Conservation (phyloP, 495 filamentous ascomycete species). For the Podospora didyma region DNA sequence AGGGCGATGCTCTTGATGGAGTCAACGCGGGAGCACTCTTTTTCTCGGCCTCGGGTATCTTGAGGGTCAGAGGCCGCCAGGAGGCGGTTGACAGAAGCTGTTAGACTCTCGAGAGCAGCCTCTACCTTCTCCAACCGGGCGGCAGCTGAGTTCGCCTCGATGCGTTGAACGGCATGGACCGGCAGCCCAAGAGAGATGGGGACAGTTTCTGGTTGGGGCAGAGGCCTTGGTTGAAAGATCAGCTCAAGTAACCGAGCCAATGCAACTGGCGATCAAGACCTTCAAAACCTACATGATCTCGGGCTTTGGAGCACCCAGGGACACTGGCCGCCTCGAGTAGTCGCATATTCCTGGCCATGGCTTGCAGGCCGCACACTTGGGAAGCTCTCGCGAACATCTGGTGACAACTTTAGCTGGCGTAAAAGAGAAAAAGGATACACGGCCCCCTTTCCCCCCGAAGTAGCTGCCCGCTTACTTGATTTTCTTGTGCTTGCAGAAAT, state of each 20-base stretch:
- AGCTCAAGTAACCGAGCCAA: too few relatives aligned
- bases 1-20: too few relatives aligned
- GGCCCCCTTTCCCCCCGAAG: background rate
- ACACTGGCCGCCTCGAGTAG: conserved; percentile 10
- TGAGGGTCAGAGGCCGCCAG: background rate
- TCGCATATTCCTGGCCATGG: conserved; percentile 20
- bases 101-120: background rate
- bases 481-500: conserved; percentile 22
- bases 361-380: conserved; percentile 21
- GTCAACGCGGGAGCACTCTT: too few relatives aligned
- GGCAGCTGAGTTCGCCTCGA: background rate
- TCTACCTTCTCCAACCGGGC: conserved; percentile 1
- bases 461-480: conserved; percentile 15
- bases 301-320: background rate
- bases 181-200: too few relatives aligned
- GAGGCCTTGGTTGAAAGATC: background rate
- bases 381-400: conserved; percentile 23
- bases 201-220: background rate
- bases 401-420: too few relatives aligned
- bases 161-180: background rate
- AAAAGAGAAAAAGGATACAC: too few relatives aligned
- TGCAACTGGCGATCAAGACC: too few relatives aligned
- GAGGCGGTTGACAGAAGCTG: background rate
- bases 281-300: too few relatives aligned
- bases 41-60: background rate